Percentiles rank a stretch among this genome's conserved stretches.
Evolutionary conservation across 108 stramenopile species (phyloP).

Genomic region (Parietichytrium sp.): DNA sequence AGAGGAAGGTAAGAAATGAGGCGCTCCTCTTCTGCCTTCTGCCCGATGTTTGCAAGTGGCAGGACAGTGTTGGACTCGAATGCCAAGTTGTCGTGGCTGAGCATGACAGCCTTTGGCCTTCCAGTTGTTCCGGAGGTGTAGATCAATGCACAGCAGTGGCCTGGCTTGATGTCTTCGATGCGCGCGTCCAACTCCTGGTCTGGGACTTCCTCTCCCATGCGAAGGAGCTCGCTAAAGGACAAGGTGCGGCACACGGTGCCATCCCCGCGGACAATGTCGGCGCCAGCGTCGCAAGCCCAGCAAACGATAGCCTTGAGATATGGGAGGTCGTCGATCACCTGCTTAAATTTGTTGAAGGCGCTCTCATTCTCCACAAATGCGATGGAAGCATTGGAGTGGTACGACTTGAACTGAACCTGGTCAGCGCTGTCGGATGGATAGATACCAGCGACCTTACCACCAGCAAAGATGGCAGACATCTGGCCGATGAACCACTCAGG

Average conservation of each 20-base stretch:
- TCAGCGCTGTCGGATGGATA: not conserved
- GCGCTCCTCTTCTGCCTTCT: not conserved
- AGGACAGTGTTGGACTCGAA: not conserved
- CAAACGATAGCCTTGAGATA: not conserved
- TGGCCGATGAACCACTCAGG: constrained; percentile 15
- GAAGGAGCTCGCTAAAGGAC: not conserved
- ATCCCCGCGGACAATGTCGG: not conserved
- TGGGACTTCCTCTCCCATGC: not conserved
- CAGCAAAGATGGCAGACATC: not conserved
- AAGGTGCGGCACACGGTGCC: not conserved
- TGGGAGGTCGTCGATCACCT: constrained; percentile 29
- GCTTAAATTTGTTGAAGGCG: not conserved
- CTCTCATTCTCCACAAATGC: not conserved
- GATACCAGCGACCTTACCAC: not conserved
- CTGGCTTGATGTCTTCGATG: constrained; percentile 55
- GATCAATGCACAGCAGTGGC: constrained; percentile 82
- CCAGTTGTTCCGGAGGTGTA: constrained; percentile 97
- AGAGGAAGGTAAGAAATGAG: constrained; percentile 44
- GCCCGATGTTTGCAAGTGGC: not conserved
- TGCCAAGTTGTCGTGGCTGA: constrained; percentile 87
- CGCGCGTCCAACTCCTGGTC: constrained; percentile 39
- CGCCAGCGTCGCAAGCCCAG: not conserved
- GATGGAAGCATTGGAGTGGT: not conserved
- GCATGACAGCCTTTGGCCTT: constrained; percentile 93
- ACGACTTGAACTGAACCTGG: not conserved